Evolutionary conservation across 352 stramenopile species (phyloP), one percentile per base, ranked within the genome.

Genomic region (Pythium aquatile): DNA sequence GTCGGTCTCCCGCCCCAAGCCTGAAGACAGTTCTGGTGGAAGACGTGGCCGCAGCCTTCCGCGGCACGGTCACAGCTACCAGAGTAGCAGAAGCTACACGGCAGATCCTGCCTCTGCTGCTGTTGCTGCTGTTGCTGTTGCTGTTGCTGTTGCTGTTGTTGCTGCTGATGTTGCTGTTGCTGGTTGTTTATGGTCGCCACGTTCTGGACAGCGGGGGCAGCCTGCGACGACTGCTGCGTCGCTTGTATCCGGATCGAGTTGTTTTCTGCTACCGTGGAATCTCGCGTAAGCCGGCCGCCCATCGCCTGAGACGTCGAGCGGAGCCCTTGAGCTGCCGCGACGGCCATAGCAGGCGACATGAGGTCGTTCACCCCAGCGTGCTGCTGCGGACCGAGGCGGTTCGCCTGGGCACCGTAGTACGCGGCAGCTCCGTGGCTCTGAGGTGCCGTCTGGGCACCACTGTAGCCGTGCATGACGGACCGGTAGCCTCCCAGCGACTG

Each of bases 1-100:
- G 69, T 69, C 28, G 74, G 75, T 42, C 76, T 83, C 5, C 79
- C 83, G 52, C 81, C 83, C 83, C 83, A 91, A 46, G 83, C 74
- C 26, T 90, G 79, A 47, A 92, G 62, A 62, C 81, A 90, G 26
- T 72, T 64, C 40, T 67, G 70, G 56, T 92, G 83, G 63, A 92
- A 92, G 29, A 75, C 77, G 65, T 92, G 83, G n/a, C 83, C 83
- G 42, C 83, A 92, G 58, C 73, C 61, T 24, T 67, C 73, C 5
- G 78, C 79, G 51, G 87, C 73, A 28, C 76, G 75, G 61, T 90
- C 83, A 10, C 58, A 67, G 24, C 68, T 60, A 6, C 58, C 58
- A 33, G 33, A 55, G 28, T 72, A 72, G 35, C 65, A 72, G 26
- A 72, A 65, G 55, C 57, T 72, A 29, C 65, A 72, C 2, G 59